phyloP scores from a whole-genome alignment of 129 eudicot species.

The Kitagawia praeruptora region DNA sequence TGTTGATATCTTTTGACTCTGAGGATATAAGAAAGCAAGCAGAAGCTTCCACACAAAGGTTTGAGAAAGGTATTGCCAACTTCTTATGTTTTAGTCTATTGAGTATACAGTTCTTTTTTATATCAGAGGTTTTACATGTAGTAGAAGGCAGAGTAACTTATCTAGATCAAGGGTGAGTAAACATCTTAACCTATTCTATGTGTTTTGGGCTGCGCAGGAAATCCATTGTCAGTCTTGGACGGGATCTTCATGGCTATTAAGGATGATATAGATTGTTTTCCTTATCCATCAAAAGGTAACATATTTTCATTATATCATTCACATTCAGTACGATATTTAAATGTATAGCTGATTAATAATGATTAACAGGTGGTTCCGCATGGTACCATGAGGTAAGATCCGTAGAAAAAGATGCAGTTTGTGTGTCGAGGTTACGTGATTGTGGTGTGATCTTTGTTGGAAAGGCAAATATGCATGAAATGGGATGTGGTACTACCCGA shows the following conservation, averaged over 20 bases:
- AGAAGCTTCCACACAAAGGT: conserved; percentile 87
- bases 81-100: not conserved
- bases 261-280: conserved; percentile 93
- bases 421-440: conserved; percentile 69
- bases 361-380: conserved; percentile 70
- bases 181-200: not conserved
- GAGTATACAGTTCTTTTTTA: not conserved
- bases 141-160: not conserved
- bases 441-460: conserved; percentile 93
- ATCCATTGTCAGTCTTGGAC: conserved; percentile 73
- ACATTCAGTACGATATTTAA: conserved; percentile 9
- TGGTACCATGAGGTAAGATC: conserved; percentile 78
- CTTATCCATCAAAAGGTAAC: conserved; percentile 78
- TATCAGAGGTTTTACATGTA: not conserved
- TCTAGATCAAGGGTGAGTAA: not conserved
- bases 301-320: conserved; percentile 4
- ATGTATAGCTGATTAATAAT: conserved; percentile 17
- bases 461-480: conserved; percentile 98
- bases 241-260: conserved; percentile 91
- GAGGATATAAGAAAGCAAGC: conserved; percentile 90
- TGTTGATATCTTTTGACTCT: conserved; percentile 68
- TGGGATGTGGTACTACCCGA: conserved; percentile 97
- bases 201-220: conserved; percentile 48
- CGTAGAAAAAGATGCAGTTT: conserved; percentile 71
- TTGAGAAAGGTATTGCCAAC: conserved; percentile 61